Evolutionary conservation across 345 rosid genomes (phyloP).

Genomic region (Euphorbia pulcherrima): DNA sequence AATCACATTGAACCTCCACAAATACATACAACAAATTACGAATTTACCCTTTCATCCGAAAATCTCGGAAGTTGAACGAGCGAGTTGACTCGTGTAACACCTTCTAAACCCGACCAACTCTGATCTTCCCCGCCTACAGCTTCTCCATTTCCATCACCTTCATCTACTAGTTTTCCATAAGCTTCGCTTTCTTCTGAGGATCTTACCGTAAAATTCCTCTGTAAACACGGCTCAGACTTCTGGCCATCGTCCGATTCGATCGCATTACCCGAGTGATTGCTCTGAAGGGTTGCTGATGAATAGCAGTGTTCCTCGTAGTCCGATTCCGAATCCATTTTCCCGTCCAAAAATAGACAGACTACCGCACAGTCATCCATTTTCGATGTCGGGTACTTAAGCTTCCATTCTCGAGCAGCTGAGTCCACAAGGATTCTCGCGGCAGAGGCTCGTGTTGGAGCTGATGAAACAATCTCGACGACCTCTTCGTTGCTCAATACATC

Average conservation of each 20-base stretch:
- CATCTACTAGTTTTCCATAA: constrained; percentile 34
- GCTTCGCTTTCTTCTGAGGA: constrained; percentile 55
- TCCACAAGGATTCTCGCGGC: constrained; percentile 86
- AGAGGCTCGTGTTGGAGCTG: constrained; percentile 72
- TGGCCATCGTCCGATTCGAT: constrained; percentile 73
- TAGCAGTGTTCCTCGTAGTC: constrained; percentile 71
- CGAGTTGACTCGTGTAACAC: constrained; percentile 94
- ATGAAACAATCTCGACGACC: constrained; percentile 83
- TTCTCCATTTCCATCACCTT: constrained; percentile 39
- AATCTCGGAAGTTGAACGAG: constrained; percentile 98
- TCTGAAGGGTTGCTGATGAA: constrained; percentile 74
- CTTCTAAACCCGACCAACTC: constrained; percentile 90
- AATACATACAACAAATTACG: constrained; percentile 23
- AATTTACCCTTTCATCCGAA: constrained; percentile 55
- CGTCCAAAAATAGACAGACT: constrained; percentile 89
- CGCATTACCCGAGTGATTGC: constrained; percentile 65
- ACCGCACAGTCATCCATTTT: constrained; percentile 99
- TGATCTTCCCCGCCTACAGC: constrained; percentile 50
- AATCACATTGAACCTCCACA: constrained; percentile 10
- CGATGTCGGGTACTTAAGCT: constrained; percentile 95
- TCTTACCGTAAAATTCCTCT: constrained; percentile 83
- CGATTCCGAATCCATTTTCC: constrained; percentile 87
- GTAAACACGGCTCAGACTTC: constrained; percentile 77
- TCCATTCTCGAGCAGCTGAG: constrained; percentile 91
- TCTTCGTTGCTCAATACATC: constrained; percentile 96